Evolutionary conservation across 192 early-diverging fungal species (phyloP).

Genomic region (Mortierella hygrophila): DNA sequence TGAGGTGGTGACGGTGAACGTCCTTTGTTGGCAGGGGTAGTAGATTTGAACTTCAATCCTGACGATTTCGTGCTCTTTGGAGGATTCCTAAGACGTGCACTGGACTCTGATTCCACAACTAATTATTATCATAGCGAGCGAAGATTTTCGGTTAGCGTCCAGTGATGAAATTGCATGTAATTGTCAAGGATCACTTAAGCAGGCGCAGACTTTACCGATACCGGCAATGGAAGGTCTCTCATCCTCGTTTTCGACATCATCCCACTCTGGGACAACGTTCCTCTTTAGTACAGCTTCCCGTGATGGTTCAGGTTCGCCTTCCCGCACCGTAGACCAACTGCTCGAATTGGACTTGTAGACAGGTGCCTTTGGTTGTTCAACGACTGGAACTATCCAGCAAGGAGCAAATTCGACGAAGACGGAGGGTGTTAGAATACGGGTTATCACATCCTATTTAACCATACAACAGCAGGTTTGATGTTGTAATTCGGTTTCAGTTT

Average conservation of each 20-base stretch:
- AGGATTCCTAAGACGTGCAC: slow-evolving; percentile 19
- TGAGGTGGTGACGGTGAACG: slow-evolving; percentile 16
- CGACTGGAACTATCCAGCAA: slow-evolving; percentile 21
- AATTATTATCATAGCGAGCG: background rate
- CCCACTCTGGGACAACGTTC: slow-evolving; percentile 51
- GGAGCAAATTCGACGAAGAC: background rate
- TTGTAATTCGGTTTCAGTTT: no score
- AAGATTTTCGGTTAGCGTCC: background rate
- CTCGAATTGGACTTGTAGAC: slow-evolving; percentile 43
- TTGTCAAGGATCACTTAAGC: background rate
- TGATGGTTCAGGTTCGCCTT: slow-evolving; percentile 36
- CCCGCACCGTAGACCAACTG: slow-evolving; percentile 42
- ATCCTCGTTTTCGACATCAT: slow-evolving; percentile 54
- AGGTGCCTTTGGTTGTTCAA: slow-evolving; percentile 34
- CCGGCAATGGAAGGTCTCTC: slow-evolving; percentile 50
- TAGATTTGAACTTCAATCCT: background rate
- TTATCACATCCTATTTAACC: background rate
- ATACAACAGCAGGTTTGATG: background rate
- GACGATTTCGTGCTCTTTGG: slow-evolving; percentile 23
- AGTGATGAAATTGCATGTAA: background rate
- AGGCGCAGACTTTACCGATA: slow-evolving; percentile 26
- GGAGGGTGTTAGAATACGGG: background rate
- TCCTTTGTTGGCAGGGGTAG: background rate
- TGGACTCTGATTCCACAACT: slow-evolving; percentile 45
- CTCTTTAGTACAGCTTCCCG: slow-evolving; percentile 32